Evolutionary conservation across 2,329 filamentous ascomycete species (phyloP).

Genomic region (Acephala macrosclerotiorum): DNA sequence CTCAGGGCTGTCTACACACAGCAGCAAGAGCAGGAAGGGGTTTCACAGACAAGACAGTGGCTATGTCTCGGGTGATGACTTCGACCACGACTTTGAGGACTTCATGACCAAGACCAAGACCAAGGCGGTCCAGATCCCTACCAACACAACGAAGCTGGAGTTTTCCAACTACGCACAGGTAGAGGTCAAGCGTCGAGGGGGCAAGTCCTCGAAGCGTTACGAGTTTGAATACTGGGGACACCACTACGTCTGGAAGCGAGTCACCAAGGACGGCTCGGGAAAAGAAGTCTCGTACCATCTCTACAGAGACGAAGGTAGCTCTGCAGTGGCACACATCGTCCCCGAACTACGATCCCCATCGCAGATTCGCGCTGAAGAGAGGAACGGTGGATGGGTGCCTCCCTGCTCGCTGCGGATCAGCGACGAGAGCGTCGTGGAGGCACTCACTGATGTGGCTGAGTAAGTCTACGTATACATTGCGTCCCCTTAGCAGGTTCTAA

Average conservation of each 20-base stretch:
- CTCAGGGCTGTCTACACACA: slow-evolving; percentile 32
- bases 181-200: slow-evolving; percentile 75
- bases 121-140: slow-evolving; percentile 56
- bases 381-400: slow-evolving; percentile 87
- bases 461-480: slow-evolving; percentile 56
- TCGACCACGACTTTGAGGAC: slow-evolving; percentile 32
- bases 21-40: slow-evolving; percentile 24
- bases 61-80: slow-evolving; percentile 59
- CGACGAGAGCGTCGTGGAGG: slow-evolving; percentile 71
- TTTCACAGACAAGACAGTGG: slow-evolving; percentile 57
- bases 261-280: slow-evolving; percentile 68
- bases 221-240: slow-evolving; percentile 95
- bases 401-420: slow-evolving; percentile 92
- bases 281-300: slow-evolving; percentile 81
- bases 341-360: slow-evolving; percentile 77
- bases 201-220: slow-evolving; percentile 76
- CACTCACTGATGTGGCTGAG: slow-evolving; percentile 85
- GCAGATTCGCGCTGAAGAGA: slow-evolving; percentile 75
- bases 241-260: slow-evolving; percentile 83
- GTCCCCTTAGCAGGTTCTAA: background rate
- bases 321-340: slow-evolving; percentile 82
- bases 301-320: slow-evolving; percentile 67
- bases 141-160: slow-evolving; percentile 86
- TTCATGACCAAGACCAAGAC: slow-evolving; percentile 42
- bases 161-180: slow-evolving; percentile 98